phyloP scores from a whole-genome alignment of 2,329 filamentous ascomycete genomes.

The Fusarium agapanthi region DNA sequence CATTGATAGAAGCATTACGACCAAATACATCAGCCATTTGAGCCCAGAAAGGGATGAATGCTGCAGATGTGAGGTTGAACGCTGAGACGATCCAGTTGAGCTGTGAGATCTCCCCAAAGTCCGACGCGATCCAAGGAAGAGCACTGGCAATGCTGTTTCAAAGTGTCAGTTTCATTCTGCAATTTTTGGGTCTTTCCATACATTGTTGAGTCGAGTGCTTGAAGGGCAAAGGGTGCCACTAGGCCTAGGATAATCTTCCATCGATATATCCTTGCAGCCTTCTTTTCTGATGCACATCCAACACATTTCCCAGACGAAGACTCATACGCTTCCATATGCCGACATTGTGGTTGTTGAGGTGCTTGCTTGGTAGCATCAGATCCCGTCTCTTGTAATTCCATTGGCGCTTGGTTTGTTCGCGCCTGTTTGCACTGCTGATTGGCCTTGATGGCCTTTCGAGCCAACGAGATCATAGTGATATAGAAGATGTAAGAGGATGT shows the following conservation, averaged over 20 bases:
- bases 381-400: conserved; percentile 3
- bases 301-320: conserved; percentile 36
- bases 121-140: conserved; percentile 65
- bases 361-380: conserved; percentile 1
- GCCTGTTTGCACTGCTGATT: conserved; percentile 4
- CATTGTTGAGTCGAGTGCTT: conserved; percentile 72
- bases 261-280: conserved; percentile 54
- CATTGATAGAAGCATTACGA: conserved; percentile 66
- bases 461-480: conserved; percentile 22
- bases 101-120: conserved; percentile 68
- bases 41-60: conserved; percentile 73
- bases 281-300: conserved; percentile 47
- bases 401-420: not conserved
- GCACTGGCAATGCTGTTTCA: conserved; percentile 47
- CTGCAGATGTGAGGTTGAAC: conserved; percentile 73
- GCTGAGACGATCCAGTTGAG: conserved; percentile 76
- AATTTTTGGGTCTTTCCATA: conserved; percentile 26
- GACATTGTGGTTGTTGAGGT: conserved; percentile 24
- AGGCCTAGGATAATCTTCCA: conserved; percentile 69
- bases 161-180: not conserved
- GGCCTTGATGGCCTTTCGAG: conserved; percentile 20
- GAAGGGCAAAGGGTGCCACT: conserved; percentile 67
- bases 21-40: conserved; percentile 73
- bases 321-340: conserved; percentile 28
- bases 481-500: not conserved